phyloP scores from a whole-genome alignment of 371 early-diverging fungal species.

The Mortierella sp. region DNA sequence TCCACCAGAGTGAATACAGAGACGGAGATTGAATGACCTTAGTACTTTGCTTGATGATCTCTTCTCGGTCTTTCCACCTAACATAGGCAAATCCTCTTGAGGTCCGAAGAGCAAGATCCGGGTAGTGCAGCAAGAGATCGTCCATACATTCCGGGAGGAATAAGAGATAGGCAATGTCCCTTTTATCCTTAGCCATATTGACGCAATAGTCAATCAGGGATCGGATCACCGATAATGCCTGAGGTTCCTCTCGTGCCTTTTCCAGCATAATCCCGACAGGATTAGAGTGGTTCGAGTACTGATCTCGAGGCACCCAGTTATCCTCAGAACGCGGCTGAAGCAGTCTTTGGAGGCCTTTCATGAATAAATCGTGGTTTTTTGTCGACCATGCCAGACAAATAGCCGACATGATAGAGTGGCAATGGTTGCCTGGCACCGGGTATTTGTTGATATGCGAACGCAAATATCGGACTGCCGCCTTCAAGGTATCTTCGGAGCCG shows the following conservation, averaged over 20 bases:
- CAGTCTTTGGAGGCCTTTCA: too few relatives aligned
- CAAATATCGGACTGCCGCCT: slow-evolving; percentile 20
- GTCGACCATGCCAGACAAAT: too few relatives aligned
- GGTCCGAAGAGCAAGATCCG: slow-evolving; percentile 3
- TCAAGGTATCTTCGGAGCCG: too few relatives aligned
- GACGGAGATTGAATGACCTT: slow-evolving; percentile 15
- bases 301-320: slow-evolving; percentile 13
- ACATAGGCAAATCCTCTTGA: not conserved
- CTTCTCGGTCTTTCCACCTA: not conserved
- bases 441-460: slow-evolving; percentile 21
- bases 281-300: slow-evolving; percentile 1
- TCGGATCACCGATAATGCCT: slow-evolving; percentile 7
- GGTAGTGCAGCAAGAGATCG: too few relatives aligned
- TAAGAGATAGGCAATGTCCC: not conserved
- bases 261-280: slow-evolving; percentile 21
- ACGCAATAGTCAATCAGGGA: slow-evolving; percentile 18
- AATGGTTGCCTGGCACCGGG: slow-evolving; percentile 1
- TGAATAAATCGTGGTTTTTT: too few relatives aligned
- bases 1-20: slow-evolving; percentile 4
- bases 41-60: slow-evolving; percentile 18
- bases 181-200: slow-evolving; percentile 7
- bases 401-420: not conserved
- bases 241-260: slow-evolving; percentile 3
- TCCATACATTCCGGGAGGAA: too few relatives aligned
- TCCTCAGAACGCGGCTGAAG: too few relatives aligned